Conservation (phyloP, 352 stramenopile genomes). For the Phytophthora fragariaefolia region DNA sequence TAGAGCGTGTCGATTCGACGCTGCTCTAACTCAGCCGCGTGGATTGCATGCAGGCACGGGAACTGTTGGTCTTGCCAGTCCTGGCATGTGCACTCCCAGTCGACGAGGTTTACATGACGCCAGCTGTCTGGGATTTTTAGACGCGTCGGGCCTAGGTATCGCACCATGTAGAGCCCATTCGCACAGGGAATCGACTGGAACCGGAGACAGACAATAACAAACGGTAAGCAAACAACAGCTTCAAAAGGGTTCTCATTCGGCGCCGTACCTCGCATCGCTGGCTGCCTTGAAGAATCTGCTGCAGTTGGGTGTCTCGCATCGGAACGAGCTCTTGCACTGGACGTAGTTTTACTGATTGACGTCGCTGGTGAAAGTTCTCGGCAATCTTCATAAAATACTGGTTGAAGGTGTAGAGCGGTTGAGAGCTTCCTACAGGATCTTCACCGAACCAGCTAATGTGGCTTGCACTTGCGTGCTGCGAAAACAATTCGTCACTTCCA, state of each 20-base stretch:
- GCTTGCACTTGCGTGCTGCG: conserved; percentile 42
- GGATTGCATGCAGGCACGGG: conserved; percentile 78
- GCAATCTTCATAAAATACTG: conserved; percentile 80
- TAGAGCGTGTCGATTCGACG: conserved; percentile 80
- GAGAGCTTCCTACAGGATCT: conserved; percentile 62
- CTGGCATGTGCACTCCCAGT: conserved; percentile 84
- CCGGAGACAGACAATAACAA: conserved; percentile 2
- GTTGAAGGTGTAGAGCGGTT: conserved; percentile 70
- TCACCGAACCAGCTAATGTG: conserved; percentile 71
- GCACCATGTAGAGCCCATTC: conserved; percentile 83
- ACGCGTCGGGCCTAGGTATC: conserved; percentile 62
- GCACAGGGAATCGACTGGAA: conserved; percentile 79
- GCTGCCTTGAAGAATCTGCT: conserved; percentile 75
- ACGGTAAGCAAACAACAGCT: conserved; percentile 5
- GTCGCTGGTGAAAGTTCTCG: conserved; percentile 72
- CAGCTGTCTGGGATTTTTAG: conserved; percentile 71
- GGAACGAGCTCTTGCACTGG: conserved; percentile 69
- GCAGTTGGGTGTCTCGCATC: conserved; percentile 63
- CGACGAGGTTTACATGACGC: conserved; percentile 76
- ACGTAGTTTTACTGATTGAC: conserved; percentile 58
- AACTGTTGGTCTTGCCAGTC: conserved; percentile 84
- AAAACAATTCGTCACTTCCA: conserved; percentile 51
- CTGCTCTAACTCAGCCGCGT: conserved; percentile 74
- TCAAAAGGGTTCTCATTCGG: background rate
- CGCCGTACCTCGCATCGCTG: conserved; percentile 78